phyloP scores from a whole-genome alignment of 371 early-diverging fungal genomes.

The Basidiobolus meristosporus region DNA sequence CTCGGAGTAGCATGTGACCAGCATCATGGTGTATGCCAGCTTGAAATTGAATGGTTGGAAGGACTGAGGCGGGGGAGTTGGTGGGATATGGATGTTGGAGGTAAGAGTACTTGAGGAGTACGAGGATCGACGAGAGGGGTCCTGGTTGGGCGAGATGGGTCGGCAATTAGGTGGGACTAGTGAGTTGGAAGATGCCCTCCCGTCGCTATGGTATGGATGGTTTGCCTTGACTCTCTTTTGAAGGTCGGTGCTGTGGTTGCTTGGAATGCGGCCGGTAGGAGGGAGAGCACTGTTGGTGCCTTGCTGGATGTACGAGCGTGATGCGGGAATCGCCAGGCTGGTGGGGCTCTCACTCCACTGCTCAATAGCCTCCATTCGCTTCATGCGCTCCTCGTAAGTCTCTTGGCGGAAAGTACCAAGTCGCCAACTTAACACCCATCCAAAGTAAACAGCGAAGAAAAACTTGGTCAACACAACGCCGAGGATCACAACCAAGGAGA shows the following conservation, averaged over 20 bases:
- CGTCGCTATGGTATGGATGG: no score
- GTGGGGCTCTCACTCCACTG: slow-evolving; percentile 30
- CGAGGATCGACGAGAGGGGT: neutral
- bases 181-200: no score
- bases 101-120: neutral
- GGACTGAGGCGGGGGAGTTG: slow-evolving; percentile 19
- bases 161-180: neutral
- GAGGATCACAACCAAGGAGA: slow-evolving; percentile 55
- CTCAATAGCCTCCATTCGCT: slow-evolving; percentile 30
- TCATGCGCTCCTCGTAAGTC: slow-evolving; percentile 31
- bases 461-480: slow-evolving; percentile 66
- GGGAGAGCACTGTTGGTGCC: neutral
- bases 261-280: slow-evolving; percentile 7
- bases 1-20: slow-evolving; percentile 86
- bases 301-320: slow-evolving; percentile 1
- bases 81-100: neutral
- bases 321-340: neutral
- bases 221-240: neutral
- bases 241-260: neutral
- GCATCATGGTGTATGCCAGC: slow-evolving; percentile 45
- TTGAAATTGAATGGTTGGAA: slow-evolving; percentile 46
- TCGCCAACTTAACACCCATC: slow-evolving; percentile 55
- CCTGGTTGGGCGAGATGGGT: neutral
- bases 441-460: slow-evolving; percentile 62
- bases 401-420: slow-evolving; percentile 52